Base-by-base conservation (phyloP, 192 early-diverging fungal species). In the Coemansia sp. region DNA sequence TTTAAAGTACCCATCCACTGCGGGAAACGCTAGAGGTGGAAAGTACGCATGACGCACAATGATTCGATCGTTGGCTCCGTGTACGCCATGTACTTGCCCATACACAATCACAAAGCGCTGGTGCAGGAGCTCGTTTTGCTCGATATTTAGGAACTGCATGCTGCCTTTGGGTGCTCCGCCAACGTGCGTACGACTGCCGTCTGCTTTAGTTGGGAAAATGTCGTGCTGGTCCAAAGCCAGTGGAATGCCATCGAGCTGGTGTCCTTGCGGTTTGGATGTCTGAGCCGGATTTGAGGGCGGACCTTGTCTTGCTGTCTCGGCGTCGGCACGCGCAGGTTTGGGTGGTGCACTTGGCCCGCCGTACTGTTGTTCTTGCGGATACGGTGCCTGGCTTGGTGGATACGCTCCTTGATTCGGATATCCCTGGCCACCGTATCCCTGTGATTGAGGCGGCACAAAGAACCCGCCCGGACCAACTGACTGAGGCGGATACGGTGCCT, bases 1-100 rank as follows among this genome's bases (percentile, higher is more conserved):
- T 68, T 88, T 88, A 55, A 86, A 88, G 66, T 82, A 78, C 11
- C 83, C 83, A 49, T 85, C 74, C 7, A 83, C 71, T 23, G 78
- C 77, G 0, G 84, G 85, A 62, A 85, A 88, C 3, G 52, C 61
- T 7, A 79, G 68, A 16, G 78, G 62, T 16, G 87, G 87, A 35
- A 84, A 88, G 62, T 66, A 78, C 23, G 69, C 65, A n/a, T 79
- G 69, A 22, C 66, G 73, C 19, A 81, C 66, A 16, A 81, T 69
- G 13, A 72, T 48, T 18, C 54, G 54, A 52, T 72, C 73, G 20
- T 75, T 55, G 47, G 12, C 16, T 52, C 69, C 73, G 38, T 68
- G 61, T 43, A 74, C 37, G 2, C 61, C 68, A 4, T 69, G 56
- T 0, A 78, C 75, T 14, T 74, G 75, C 18, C 81, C 81, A 16